Evolutionary conservation across 2,329 filamentous ascomycete genomes (phyloP), one percentile per base, ranked within the genome.

Genomic region (Cladophialophora immunda): DNA sequence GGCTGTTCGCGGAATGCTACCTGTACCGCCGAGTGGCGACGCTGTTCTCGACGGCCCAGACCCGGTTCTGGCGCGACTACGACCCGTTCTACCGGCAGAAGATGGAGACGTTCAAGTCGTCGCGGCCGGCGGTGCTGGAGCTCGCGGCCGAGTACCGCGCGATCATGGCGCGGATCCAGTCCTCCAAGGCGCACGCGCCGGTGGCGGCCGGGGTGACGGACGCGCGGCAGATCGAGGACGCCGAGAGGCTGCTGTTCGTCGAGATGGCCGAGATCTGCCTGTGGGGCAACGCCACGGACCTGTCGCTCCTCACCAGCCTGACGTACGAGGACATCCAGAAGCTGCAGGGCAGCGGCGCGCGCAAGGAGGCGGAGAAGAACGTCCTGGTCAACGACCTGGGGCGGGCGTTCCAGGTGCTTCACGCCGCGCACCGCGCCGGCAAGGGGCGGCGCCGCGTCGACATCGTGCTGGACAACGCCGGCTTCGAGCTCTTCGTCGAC

Each of bases 401-500:
- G 11, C 81, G 84, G 9, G 91, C 92, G 0, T 97, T 95, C 77
- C 82, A 87, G 7, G 79, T 87, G 0, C 84, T 97, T 25, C 87
- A 85, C 63, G 83, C 86, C 68, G 90, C 90, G 0, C 87, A 90
- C 22, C 5, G n/a, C 9, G 71, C 84, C 84, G 25, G 83, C 86
- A 34, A 88, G 75, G 82, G 84, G 68, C 89, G 93, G 71, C 87
- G 93, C 41, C 86, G 92, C 17, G 90, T 99, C 1, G 95, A 99
- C 75, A 94, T 99, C 70, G 91, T 99, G 1, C 90, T 99, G 4
- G 95, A 99, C 78, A 99, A 99, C 74, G 93, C 95, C 22, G 95
- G 95, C 5, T 99, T 99, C 76, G 95, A 99, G 83, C 86, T 99
- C 13, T 99, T 93, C 76, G 95, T 98, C 71, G 95, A 99, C 76